phyloP scores from a whole-genome alignment of 148 eudicot genomes.

The Heliamphora exappendiculata region DNA sequence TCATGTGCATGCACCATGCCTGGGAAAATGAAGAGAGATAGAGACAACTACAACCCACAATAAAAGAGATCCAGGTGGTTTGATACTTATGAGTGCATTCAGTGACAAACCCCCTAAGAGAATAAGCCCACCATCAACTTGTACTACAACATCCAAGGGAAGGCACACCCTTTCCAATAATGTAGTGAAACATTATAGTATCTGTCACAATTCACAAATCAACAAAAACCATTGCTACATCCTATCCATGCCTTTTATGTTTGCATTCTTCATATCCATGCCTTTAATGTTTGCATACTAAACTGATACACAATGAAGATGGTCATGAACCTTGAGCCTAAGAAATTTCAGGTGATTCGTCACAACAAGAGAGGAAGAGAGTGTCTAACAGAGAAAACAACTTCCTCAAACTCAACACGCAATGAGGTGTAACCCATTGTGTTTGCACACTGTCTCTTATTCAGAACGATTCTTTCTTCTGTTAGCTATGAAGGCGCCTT shows the following conservation, averaged over 20 bases:
- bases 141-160: neutral
- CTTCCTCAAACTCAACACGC: neutral
- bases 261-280: no score
- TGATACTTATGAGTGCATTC: neutral
- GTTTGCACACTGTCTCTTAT: neutral
- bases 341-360: neutral
- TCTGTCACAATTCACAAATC: neutral
- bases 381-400: neutral
- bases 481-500: neutral
- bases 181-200: neutral
- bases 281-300: no score
- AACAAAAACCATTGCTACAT: neutral
- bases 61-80: neutral
- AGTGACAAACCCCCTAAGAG: neutral
- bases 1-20: neutral
- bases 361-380: neutral
- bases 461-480: neutral
- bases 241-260: neutral
- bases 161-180: neutral
- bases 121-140: neutral
- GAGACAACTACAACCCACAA: neutral
- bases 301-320: no score
- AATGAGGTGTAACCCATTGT: neutral
- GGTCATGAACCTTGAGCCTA: no score
- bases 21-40: neutral